Evolutionary conservation across 306 rosid species (phyloP), one percentile per base, ranked within the genome.

Genomic region (Castanea mollissima): DNA sequence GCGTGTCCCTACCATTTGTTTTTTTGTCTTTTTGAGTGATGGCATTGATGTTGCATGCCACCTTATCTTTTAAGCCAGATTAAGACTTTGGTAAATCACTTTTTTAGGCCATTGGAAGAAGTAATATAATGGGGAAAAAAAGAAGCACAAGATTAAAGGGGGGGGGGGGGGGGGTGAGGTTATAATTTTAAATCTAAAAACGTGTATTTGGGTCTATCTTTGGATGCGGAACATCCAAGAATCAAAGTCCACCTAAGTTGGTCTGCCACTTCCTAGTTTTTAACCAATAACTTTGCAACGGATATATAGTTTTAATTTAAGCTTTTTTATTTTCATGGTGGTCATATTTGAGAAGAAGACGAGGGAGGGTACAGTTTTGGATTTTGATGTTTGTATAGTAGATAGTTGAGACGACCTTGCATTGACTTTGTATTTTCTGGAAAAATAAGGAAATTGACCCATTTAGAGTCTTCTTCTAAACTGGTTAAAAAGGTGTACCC

Each of bases 181-280:
- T 31, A 4, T 3, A 31, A 13, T 27, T 20, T 62, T 18, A 46
- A 41, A 74, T 41, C 18, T 81, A 68, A 55, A 65, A 69, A 70
- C 55, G 57, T 80, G 70, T 72, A 59, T 34, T 75, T 32, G 71
- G 82, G 83, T 81, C 73, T 81, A 57, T 79, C 84, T 73, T 75
- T 65, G 79, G 86, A 82, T 86, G 80, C 86, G 81, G 89, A 81
- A 82, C 73, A 67, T 75, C 82, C 69, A 85, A 83, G 82, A 77
- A 90, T 84, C 86, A 85, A 81, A 86, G 74, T 57, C 94, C 94
- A 90, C 94, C 86, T 69, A 20, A 34, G 38, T 72, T 86, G 83
- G 91, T 88, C 87, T 84, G 87, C 94, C 92, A 91, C 80, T 78
- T 63, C 70, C 18, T 35, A 13, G 5, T 8, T 57, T 55, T 52